Conservation (phyloP, 208 protist species). For the Willaertia magna region DNA sequence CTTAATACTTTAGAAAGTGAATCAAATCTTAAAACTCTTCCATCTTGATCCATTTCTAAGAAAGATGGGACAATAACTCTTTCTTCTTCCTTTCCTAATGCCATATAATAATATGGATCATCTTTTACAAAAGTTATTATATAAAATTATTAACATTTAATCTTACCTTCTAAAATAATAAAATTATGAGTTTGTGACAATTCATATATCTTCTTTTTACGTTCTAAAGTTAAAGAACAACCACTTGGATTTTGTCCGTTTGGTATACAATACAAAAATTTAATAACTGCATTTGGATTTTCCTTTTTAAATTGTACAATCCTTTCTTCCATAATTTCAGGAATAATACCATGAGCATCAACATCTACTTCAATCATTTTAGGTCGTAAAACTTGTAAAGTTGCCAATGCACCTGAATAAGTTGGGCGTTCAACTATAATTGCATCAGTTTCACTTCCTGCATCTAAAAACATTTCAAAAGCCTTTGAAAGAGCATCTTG, state of each 20-base stretch:
- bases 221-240: constrained; percentile 26
- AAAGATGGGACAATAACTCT: constrained; percentile 15
- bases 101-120: constrained; percentile 57
- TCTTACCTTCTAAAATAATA: constrained; percentile 54
- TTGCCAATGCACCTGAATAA: constrained; percentile 32
- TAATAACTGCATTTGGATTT: constrained; percentile 1
- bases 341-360: constrained; percentile 32
- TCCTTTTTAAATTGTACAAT: constrained; percentile 11
- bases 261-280: constrained; percentile 43
- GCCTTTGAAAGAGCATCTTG: constrained; percentile 34
- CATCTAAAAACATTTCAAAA: constrained; percentile 28
- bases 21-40: constrained; percentile 51
- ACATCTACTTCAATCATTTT: constrained; percentile 14
- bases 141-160: constrained; percentile 21
- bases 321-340: constrained; percentile 14
- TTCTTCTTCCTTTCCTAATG: constrained; percentile 12
- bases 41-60: constrained; percentile 42
- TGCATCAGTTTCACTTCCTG: constrained; percentile 3
- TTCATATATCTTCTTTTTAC: constrained; percentile 33
- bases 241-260: constrained; percentile 52
- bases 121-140: constrained; percentile 55
- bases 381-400: constrained; percentile 21
- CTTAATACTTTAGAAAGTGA: constrained; percentile 48
- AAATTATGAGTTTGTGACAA: constrained; percentile 34
- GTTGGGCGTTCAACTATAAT: constrained; percentile 36